Evolutionary conservation across 257 asterid species (phyloP).

Genomic region (Marsdenia floribunda): DNA sequence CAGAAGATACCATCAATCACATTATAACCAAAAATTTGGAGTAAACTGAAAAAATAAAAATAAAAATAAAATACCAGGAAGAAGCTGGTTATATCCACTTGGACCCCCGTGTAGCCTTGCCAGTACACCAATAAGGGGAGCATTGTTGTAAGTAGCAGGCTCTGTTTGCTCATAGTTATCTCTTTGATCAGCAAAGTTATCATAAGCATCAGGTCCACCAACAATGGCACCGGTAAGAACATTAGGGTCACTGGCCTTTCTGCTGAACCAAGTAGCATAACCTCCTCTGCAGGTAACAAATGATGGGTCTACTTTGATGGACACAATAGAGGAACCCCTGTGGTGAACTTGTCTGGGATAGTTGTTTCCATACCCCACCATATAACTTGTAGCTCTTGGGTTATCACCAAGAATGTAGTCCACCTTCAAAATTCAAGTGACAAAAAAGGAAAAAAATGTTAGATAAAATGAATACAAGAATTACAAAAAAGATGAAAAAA

Average conservation of each 20-base stretch:
- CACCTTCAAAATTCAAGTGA: slow-evolving; percentile 38
- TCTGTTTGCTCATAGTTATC: slow-evolving; percentile 96
- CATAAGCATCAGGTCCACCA: slow-evolving; percentile 99
- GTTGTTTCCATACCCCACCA: slow-evolving; percentile 95
- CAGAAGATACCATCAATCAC: not conserved
- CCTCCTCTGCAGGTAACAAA: slow-evolving; percentile 94
- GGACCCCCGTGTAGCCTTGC: slow-evolving; percentile 80
- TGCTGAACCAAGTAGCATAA: slow-evolving; percentile 83
- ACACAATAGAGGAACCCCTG: slow-evolving; percentile 88
- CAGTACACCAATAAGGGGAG: slow-evolving; percentile 75
- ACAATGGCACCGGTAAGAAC: slow-evolving; percentile 87
- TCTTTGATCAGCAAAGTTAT: slow-evolving; percentile 90
- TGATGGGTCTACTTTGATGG: slow-evolving; percentile 56
- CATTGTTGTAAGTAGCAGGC: slow-evolving; percentile 98
- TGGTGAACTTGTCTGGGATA: slow-evolving; percentile 92
- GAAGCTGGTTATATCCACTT: slow-evolving; percentile 77
- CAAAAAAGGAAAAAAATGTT: not conserved
- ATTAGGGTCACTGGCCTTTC: slow-evolving; percentile 82
- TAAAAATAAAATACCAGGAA: slow-evolving; percentile 58
- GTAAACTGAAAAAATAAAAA: not conserved
- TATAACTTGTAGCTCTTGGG: slow-evolving; percentile 97
- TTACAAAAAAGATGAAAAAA: not conserved
- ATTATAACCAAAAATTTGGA: not conserved
- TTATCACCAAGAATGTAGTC: slow-evolving; percentile 97
- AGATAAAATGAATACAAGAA: not conserved